Evolutionary conservation across 345 rosid species (phyloP), one percentile per base, ranked within the genome.

Genomic region (Trapa incisa): DNA sequence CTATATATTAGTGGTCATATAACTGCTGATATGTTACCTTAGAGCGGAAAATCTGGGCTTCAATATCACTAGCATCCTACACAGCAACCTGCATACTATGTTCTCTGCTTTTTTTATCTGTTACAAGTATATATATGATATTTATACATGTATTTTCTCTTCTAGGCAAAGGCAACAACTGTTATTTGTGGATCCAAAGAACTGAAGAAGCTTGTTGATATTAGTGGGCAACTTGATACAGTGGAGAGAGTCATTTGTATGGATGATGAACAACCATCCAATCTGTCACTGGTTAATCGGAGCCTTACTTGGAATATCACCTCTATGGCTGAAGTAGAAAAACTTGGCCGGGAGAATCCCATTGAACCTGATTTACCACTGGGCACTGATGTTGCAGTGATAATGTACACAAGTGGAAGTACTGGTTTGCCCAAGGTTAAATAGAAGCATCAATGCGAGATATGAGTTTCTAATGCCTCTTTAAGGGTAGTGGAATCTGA

Each of bases 401-500:
- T 95, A 71, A 91, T 95, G 99, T 95, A 91, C 74, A 95, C 99
- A 65, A 95, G 99, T 84, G 99, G 99, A 68, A 91, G 99, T 78
- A 89, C 98, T 71, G 96, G 99, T 38, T 74, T 91, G 84, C 98
- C 98, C 17, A 95, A 95, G 96, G 99, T 91, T 35, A 14, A 37
- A 1, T 37, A 14, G 43, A 22, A 7, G 32, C 42, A 53, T 67
- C 17, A 58, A 9, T 32, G 37, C 16, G 37, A 58, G 32, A 37
- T 35, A 9, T 8, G 63, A 33, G 38, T 58, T 57, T 58, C 38
- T 58, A 2, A 10, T 58, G 14, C 15, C 16, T 58, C 13, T 7
- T 58, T 32, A 15, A 58, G 63, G 63, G 16, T 58, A 8, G 33
- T 15, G 60, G 16, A 53, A 12, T 65, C 33, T 58, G 63, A 36